Evolutionary conservation across 768 basidiomycete species (phyloP).

Genomic region (Leccinum disarticulatum): DNA sequence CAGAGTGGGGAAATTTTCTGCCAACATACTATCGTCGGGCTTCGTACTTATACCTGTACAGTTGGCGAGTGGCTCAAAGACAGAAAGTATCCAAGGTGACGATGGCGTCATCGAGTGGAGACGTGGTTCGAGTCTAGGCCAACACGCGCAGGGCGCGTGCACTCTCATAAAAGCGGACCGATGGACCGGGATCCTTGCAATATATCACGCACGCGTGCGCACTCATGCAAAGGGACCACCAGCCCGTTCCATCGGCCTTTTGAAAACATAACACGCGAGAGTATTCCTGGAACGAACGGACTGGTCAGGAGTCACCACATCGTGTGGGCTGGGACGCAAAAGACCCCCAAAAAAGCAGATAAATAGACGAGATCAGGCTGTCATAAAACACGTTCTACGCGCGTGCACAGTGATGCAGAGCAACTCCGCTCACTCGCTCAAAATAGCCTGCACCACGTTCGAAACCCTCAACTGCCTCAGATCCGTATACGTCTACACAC

Average conservation of each 20-base stretch:
- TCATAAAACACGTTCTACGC: not conserved
- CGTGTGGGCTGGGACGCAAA: not conserved
- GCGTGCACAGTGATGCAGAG: not conserved
- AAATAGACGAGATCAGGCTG: not conserved
- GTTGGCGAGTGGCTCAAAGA: too few relatives aligned
- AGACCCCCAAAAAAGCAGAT: not conserved
- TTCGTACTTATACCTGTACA: too few relatives aligned
- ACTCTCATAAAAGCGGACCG: too few relatives aligned
- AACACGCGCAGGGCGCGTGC: not conserved
- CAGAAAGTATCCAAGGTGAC: too few relatives aligned
- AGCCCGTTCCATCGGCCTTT: not conserved
- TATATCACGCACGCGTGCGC: not conserved
- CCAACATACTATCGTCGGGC: too few relatives aligned
- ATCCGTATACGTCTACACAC: constrained; percentile 88
- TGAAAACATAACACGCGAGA: not conserved
- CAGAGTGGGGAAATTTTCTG: too few relatives aligned
- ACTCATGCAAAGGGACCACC: not conserved
- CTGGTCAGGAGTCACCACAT: not conserved
- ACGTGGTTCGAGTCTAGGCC: not conserved
- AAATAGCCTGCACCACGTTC: constrained; percentile 91
- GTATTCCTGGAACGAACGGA: not conserved
- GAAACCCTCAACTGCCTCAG: constrained; percentile 84
- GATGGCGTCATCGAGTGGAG: too few relatives aligned
- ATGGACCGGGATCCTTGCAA: not conserved
- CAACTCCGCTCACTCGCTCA: constrained; percentile 45